Percentiles rank a stretch among this genome's conserved stretches.
Evolutionary conservation across 495 filamentous ascomycete species (phyloP).

Genomic region (Penicillium desertorum): DNA sequence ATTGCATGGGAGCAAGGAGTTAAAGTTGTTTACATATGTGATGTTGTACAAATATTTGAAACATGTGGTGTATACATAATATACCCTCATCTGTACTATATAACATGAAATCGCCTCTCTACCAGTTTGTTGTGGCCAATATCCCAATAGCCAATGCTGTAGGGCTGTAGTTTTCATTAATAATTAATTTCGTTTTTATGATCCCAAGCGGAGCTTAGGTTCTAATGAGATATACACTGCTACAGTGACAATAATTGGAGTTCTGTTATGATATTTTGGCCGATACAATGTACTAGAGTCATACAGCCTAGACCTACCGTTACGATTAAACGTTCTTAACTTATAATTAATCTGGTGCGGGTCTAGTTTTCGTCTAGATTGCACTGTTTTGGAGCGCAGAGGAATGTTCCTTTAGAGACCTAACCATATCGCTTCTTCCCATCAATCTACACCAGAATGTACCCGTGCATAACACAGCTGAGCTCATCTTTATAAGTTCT

Average conservation of each 20-base stretch:
- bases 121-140: not conserved
- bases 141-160: not conserved
- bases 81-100: constrained; percentile 9
- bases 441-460: not conserved
- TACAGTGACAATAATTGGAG: not conserved
- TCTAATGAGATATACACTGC: not conserved
- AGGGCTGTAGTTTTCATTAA: not conserved
- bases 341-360: not conserved
- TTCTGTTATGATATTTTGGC: not conserved
- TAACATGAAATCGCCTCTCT: constrained; percentile 11
- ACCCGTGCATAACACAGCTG: not conserved
- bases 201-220: not conserved
- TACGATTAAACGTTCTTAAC: not conserved
- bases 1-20: constrained; percentile 12
- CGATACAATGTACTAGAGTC: not conserved
- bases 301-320: not conserved
- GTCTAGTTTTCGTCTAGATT: too few species aligned
- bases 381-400: too few species aligned
- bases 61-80: constrained; percentile 3
- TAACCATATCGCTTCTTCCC: not conserved
- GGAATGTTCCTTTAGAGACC: not conserved
- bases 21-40: constrained; percentile 3
- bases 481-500: not conserved
- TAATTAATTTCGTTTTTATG: not conserved
- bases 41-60: constrained; percentile 12